Percentiles rank a stretch among this genome's conserved stretches.
Evolutionary conservation across 768 basidiomycete genomes (phyloP).

Genomic region (Termitomyces sp.): DNA sequence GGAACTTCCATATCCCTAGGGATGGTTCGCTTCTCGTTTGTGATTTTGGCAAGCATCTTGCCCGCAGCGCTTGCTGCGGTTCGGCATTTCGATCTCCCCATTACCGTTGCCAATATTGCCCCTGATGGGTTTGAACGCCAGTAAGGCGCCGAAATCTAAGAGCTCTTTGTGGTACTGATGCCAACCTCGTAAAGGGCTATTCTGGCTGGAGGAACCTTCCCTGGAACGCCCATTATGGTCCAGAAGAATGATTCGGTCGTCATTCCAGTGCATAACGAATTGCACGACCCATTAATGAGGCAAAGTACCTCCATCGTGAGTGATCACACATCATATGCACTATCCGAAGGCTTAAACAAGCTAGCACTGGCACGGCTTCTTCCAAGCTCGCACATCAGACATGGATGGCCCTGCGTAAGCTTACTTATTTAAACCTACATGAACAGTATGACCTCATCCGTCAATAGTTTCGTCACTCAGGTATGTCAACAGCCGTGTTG

Average conservation of each 20-base stretch:
- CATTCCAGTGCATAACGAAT: constrained; percentile 16
- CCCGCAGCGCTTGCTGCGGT: constrained; percentile 13
- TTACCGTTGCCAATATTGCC: constrained; percentile 8
- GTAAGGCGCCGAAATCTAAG: background rate
- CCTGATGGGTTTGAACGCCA: constrained; percentile 16
- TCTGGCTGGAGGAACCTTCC: constrained; percentile 17
- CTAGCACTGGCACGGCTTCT: constrained; percentile 30
- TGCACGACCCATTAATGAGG: constrained; percentile 18
- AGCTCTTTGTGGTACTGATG: background rate
- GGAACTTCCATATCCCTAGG: constrained; percentile 3
- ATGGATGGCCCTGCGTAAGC: constrained; percentile 29
- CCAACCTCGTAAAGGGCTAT: constrained; percentile 8
- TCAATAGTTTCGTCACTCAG: constrained; percentile 35
- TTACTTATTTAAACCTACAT: background rate
- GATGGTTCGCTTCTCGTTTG: constrained; percentile 13
- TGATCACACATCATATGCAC: background rate
- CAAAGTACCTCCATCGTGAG: constrained; percentile 21
- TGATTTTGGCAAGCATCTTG: constrained; percentile 9
- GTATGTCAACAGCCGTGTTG: background rate
- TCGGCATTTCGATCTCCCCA: constrained; percentile 16
- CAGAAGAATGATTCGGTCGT: constrained; percentile 19
- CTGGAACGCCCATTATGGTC: constrained; percentile 14
- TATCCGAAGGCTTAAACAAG: background rate
- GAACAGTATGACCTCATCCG: background rate
- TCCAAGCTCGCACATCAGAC: constrained; percentile 27